These are phyloP conservation scores for Phytophthora fragariae DNA, from an alignment of 352 stramenopile genomes.

Conservation along the genomic window DNA sequence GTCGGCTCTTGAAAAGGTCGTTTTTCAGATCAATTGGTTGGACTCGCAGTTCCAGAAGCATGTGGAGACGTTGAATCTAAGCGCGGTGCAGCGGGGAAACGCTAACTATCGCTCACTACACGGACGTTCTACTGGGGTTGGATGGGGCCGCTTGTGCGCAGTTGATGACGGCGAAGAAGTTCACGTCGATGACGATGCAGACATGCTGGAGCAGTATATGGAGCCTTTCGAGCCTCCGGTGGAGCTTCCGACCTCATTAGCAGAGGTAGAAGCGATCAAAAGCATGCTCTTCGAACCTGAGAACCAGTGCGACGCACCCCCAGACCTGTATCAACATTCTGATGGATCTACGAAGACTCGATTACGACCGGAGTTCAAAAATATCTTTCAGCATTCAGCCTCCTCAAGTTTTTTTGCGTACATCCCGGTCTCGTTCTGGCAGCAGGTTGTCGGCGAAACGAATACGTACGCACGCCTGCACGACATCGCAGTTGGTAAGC, in stretches of 20 bases:
- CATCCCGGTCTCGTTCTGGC: conserved; percentile 34
- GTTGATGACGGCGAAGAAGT: conserved; percentile 16
- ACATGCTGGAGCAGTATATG: neutral
- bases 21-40: conserved; percentile 15
- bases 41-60: conserved; percentile 15
- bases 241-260: neutral
- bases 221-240: conserved; percentile 2
- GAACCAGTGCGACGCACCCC: neutral
- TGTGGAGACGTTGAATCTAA: neutral
- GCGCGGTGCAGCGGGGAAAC: neutral
- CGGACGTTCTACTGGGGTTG: neutral
- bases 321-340: conserved; percentile 3
- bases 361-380: conserved; percentile 11
- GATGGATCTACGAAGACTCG: conserved; percentile 20
- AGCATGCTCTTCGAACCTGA: conserved; percentile 16
- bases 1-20: neutral
- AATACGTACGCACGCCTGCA: conserved; percentile 14
- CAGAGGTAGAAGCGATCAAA: conserved; percentile 2
- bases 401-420: conserved; percentile 34
- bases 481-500: neutral
- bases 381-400: conserved; percentile 31
- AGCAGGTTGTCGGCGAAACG: conserved; percentile 26
- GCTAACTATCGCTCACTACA: conserved; percentile 10
- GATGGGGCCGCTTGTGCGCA: conserved; percentile 1
- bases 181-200: neutral